Evolutionary conservation across 495 filamentous ascomycete genomes (phyloP), one percentile per base, ranked within the genome.

Genomic region (Tuber borchii): DNA sequence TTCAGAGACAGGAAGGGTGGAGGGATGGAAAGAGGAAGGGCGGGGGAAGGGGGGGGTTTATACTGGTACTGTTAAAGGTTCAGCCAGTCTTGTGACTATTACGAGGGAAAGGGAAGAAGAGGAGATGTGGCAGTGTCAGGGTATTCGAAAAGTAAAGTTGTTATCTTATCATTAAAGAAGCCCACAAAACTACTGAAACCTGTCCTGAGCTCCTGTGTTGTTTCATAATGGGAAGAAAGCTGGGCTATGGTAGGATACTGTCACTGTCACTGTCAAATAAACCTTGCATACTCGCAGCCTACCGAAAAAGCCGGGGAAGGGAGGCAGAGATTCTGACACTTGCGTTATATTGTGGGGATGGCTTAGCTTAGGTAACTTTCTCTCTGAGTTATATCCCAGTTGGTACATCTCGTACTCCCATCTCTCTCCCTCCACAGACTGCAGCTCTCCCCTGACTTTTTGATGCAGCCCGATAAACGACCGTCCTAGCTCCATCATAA

Each of bases 41-140:
- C 43, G 26, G 75, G 51, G 43, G 34, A 74, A 70, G 71, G 69
- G 42, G 72, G 39, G 68, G 68, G 51, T 68, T 69, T 81, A 71
- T 69, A 43, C 42, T 9, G 10, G 9, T 43, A 42, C 40, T 10
- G 9, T 6, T 42, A 40, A 37, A 34, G 31, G 56, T 12, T 4
- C 26, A 65, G 9, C 5, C 46, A 51, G 20, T 65, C 56, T 65
- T n/a, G 56, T 65, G 56, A 65, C 56, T 26, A 65, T 14, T 17
- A 12, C 26, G 10, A 17, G 16, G 56, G n/a, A 16, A 31, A 6
- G 56, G n/a, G 48, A n/a, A 56, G 10, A 31, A 65, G 56, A 8
- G 3, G 26, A 65, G 26, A 31, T 26, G 56, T 65, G 56, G 56
- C n/a, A 65, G 26, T 65, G 56, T 65, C 17, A 2, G 56, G n/a